Base-by-base conservation (phyloP, 768 basidiomycete genomes). In the Agaricus sinodeliciosus region DNA sequence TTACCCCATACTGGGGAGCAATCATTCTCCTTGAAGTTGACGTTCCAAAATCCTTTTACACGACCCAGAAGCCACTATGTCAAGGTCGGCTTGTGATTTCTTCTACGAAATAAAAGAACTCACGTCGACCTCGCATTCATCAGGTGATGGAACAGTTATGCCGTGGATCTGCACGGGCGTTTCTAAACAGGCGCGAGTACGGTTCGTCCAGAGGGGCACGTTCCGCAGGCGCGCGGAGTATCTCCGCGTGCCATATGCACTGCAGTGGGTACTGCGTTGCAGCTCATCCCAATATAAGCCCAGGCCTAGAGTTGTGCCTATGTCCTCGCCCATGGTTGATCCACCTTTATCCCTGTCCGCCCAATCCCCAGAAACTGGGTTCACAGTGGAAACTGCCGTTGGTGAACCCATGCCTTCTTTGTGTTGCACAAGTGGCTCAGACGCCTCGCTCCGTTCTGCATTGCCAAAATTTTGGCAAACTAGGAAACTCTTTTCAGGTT, bases 1-100 rank as follows among this genome's bases (percentile, higher is more conserved):
- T 56, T 63, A 2, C 63, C 62, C 70, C 70, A 71, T 9, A 57
- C 53, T 4, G 67, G 66, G 12, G 52, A 25, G 51, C 70, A 71
- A n/a, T 54, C 59, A 16, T 49, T 54, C 46, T 65, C 63, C 18
- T 58, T 60, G 18, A 61, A 60, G 43, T 62, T 57, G 39, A 67
- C 59, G 1, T 60, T 54, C 70, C 70, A 71, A 49, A 63, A 57
- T 7, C 67, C 69, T 46, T 58, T 54, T 12, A 70, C 60, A 22
- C 55, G 58, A 44, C 69, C 67, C 43, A 68, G 63, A 4, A 58
- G 63, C 63, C 64, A 64, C 67, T 71, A 37, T 6, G 13, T 43
- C 12, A 18, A 31, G 15, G 19, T 51, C 11, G 47, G 42, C 2
- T 15, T 18, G n/a, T 22, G 26, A 41, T 7, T 18, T 13, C 18